Evolutionary conservation across 1,284 basidiomycete species (phyloP), one percentile per base, ranked within the genome.

Genomic region (Veloboletus limbatus): DNA sequence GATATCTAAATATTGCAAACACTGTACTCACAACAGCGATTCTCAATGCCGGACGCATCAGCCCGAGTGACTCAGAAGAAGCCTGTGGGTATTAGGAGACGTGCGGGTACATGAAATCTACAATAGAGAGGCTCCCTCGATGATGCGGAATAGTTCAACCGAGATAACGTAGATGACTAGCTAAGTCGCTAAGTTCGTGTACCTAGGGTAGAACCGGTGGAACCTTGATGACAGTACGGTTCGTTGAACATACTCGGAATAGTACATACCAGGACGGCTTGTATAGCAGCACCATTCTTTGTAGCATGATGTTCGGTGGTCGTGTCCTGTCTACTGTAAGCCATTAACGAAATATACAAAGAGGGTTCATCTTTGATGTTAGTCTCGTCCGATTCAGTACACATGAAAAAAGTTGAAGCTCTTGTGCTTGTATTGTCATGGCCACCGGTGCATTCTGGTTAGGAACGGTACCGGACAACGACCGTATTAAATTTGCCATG

Each of bases 1-100:
- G 88, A 24, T 73, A 93, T 52, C 92, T 93, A 30, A 96, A 93
- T 21, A 92, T 95, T 66, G 77, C 80, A 48, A 88, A 89, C 69
- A 95, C 92, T 2, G 82, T 96, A 25, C 72, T 93, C 55, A 94
- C 92, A 14, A 95, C 93, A 9, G 93, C 92, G 6, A 95, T 96
- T 65, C 77, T 96, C 54, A 80, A 95, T 56, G 93, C 93, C 24
- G 93, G 93, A 9, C 79, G 93, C 43, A 84, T 91, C 59, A 91
- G 88, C 58, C 71, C 96, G 45, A 92, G 96, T 66, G 88, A n/a
- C n/a, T n/a, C n/a, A 93, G 73, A 88, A 87, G 72, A 71, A 89
- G 51, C 74, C 85, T 5, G 90, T 97, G 39, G 73, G 73, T 26
- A 90, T 97, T 68, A 80, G 76, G 71, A 79, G 82, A 67, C 73